These are phyloP conservation scores for Chaetoceros muelleri DNA, from an alignment of 108 stramenopile species.

Conservation along the genomic window DNA sequence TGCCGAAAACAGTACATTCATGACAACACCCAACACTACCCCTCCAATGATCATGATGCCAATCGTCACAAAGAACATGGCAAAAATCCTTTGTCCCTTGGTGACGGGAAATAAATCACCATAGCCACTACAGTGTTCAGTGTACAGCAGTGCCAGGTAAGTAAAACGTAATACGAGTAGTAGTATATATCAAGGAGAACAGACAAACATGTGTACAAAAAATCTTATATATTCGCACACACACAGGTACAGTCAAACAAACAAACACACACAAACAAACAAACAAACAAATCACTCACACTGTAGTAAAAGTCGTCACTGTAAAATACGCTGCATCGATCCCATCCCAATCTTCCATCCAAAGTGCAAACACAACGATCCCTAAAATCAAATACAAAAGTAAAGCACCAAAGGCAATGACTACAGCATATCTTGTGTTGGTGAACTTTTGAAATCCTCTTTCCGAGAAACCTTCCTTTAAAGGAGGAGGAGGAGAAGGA, in stretches of 20 bases:
- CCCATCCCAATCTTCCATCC: neutral
- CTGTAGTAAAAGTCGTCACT: constrained; percentile 9
- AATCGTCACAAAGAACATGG: neutral
- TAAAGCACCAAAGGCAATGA: neutral
- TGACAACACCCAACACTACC: neutral
- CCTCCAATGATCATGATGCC: constrained; percentile 7
- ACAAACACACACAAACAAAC: neutral
- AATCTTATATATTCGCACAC: neutral
- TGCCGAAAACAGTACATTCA: neutral
- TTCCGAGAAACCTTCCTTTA: no score
- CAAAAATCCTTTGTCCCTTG: constrained; percentile 2
- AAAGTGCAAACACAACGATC: neutral
- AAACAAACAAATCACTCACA: neutral
- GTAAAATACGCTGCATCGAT: constrained; percentile 8
- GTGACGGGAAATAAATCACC: constrained; percentile 11
- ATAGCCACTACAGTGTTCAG: no score
- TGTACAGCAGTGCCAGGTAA: no score
- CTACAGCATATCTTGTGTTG: no score
- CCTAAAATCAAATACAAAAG: neutral
- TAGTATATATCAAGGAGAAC: neutral
- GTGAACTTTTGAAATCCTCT: no score
- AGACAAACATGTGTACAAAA: neutral
- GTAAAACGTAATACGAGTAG: no score
- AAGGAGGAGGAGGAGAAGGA: no score
- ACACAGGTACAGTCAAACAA: neutral